Conservation (phyloP, 352 stramenopile species). For the Thalassiosira mediterranea region DNA sequence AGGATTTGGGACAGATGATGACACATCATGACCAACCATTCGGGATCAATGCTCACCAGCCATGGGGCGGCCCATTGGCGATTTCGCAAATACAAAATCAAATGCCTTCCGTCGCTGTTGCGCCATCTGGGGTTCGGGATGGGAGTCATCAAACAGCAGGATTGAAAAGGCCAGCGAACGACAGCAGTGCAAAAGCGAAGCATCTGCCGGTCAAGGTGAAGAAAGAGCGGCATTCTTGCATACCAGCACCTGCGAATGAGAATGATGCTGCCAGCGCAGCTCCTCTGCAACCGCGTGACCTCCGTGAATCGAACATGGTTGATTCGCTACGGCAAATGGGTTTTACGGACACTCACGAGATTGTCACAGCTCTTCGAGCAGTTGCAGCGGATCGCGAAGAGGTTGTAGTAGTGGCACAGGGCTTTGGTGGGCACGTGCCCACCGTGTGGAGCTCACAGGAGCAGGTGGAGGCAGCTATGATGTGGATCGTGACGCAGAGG, state of each 20-base stretch:
- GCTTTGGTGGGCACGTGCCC: background rate
- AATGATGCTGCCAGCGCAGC: too few species aligned
- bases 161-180: constrained; percentile 13
- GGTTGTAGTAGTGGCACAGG: constrained; percentile 17
- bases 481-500: constrained; percentile 56
- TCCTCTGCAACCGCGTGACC: constrained; percentile 32
- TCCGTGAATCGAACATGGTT: constrained; percentile 33
- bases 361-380: constrained; percentile 47
- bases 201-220: constrained; percentile 21
- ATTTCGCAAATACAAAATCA: constrained; percentile 6
- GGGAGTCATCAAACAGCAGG: constrained; percentile 1
- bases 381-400: constrained; percentile 29
- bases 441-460: constrained; percentile 30
- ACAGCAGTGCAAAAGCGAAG: background rate
- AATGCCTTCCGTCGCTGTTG: too few species aligned
- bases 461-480: constrained; percentile 53
- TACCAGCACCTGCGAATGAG: constrained; percentile 1
- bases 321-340: constrained; percentile 41
- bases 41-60: background rate
- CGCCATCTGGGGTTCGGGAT: background rate
- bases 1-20: constrained; percentile 6
- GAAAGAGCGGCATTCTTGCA: constrained; percentile 28
- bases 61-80: background rate
- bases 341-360: constrained; percentile 48
- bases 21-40: background rate